A percentile compares a stretch with the other conserved stretches of the same genome.
phyloP scores from a whole-genome alignment of 2,329 filamentous ascomycete species.

The Triangularia verruculosa region DNA sequence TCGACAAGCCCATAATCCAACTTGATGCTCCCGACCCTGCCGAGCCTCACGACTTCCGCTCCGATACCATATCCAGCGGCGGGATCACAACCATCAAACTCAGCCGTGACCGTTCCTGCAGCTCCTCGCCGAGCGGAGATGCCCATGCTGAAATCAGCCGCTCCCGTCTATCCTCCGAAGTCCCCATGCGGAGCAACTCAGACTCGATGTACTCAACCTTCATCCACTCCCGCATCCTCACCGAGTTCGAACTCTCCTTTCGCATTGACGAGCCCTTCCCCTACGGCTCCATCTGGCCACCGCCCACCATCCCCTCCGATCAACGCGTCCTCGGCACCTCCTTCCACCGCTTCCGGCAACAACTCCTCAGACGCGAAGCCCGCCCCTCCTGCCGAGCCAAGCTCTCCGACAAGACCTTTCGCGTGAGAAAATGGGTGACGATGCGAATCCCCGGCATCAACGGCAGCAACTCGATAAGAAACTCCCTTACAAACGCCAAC shows the following conservation, averaged over 20 bases:
- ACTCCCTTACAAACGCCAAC: not conserved
- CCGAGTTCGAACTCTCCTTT: slow-evolving; percentile 36
- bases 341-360: slow-evolving; percentile 30
- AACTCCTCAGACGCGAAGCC: slow-evolving; percentile 31
- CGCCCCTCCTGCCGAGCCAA: slow-evolving; percentile 52
- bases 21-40: slow-evolving; percentile 37
- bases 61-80: not conserved
- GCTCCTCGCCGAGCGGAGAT: not conserved
- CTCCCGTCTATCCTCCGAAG: slow-evolving; percentile 48
- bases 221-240: slow-evolving; percentile 51
- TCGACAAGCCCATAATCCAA: slow-evolving; percentile 69
- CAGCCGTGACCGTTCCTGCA: not conserved
- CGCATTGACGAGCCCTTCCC: slow-evolving; percentile 35
- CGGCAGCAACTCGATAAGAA: not conserved
- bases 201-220: slow-evolving; percentile 64
- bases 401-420: slow-evolving; percentile 68
- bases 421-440: slow-evolving; percentile 77
- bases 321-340: slow-evolving; percentile 46
- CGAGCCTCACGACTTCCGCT: not conserved
- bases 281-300: slow-evolving; percentile 70
- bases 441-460: not conserved
- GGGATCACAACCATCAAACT: not conserved
- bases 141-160: no score
- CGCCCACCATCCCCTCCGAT: slow-evolving; percentile 62
- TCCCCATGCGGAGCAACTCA: slow-evolving; percentile 48